These are phyloP conservation scores for Anthracocystis panici-leucophaei DNA, from an alignment of 1,284 basidiomycete species.

Conservation along the genomic window DNA sequence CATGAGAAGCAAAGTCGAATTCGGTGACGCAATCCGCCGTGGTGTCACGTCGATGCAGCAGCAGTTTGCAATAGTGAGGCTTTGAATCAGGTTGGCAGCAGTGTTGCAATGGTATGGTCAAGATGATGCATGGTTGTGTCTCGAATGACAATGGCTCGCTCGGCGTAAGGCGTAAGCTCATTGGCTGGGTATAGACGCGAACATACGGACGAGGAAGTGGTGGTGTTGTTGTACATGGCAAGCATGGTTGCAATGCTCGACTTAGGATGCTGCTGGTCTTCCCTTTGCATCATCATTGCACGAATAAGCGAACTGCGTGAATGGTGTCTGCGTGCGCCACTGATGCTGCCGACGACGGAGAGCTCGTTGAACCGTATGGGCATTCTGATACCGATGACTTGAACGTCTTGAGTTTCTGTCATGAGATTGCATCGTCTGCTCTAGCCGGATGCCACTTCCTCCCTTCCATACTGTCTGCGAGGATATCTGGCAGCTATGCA, in stretches of 20 bases:
- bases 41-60: conserved; percentile 3
- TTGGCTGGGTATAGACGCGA: too few relatives aligned
- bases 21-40: conserved; percentile 6
- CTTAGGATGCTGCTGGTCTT: too few relatives aligned
- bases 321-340: too few relatives aligned
- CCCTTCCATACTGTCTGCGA: neutral
- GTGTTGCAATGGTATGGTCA: neutral
- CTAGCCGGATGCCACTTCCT: neutral
- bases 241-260: too few relatives aligned
- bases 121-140: neutral
- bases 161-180: neutral
- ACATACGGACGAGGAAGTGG: too few relatives aligned
- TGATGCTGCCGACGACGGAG: too few relatives aligned
- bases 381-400: neutral
- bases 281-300: too few relatives aligned
- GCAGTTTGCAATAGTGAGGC: neutral
- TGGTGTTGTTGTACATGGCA: too few relatives aligned
- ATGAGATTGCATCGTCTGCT: neutral
- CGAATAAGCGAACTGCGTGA: too few relatives aligned
- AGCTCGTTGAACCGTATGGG: neutral
- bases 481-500: neutral
- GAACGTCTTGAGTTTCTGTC: neutral
- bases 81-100: neutral
- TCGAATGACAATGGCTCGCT: neutral
- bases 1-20: conserved; percentile 9